Evolutionary conservation across 805 yeast genomes (phyloP), one percentile per base, ranked within the genome.

Genomic region (Wickerhamomyces silvicola): DNA sequence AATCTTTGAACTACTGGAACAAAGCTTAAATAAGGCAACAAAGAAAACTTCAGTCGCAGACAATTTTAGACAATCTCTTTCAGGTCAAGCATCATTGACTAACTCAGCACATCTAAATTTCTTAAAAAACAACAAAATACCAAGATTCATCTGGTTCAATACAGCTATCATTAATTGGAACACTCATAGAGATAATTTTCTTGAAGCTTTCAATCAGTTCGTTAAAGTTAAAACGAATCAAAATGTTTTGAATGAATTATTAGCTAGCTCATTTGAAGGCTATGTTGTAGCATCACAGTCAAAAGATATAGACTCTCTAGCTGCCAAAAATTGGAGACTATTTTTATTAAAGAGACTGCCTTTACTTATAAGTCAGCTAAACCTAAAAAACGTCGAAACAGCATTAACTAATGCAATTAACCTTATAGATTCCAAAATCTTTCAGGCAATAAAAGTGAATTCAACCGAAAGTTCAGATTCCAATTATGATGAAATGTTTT

Each of bases 321-420:
- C 60, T 28, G 58, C 57, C 22, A 49, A 60, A 31, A 59, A 60
- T 29, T 71, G 76, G 75, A 58, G 57, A 17, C 45, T 63, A 2
- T 72, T 71, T 37, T 52, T 73, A 8, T 46, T 59, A 4, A 69
- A 68, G 37, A 60, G 64, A 24, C 46, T 74, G 5, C 79, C 81
- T 3, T 43, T 68, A 4, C 39, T 72, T 2, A 55, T 74, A 12
- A 43, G 52, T 27, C 54, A 57, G 10, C 45, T 62, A 14, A 43
- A 49, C 14, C 33, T 57, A 23, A 50, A 48, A 25, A 47, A 50
- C 19, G 37, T 44, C 8, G 56, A 56, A 24, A 29, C 51, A 2
- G 42, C 56, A 1, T 33, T 59, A 5, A 47, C 50, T 6, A 47
- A 45, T 22, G 55, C 61, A 0, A 39, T 62, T 4, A 35, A 45